phyloP scores from a whole-genome alignment of 163 green algal species.

The Coccomyxa subellipsoidea region DNA sequence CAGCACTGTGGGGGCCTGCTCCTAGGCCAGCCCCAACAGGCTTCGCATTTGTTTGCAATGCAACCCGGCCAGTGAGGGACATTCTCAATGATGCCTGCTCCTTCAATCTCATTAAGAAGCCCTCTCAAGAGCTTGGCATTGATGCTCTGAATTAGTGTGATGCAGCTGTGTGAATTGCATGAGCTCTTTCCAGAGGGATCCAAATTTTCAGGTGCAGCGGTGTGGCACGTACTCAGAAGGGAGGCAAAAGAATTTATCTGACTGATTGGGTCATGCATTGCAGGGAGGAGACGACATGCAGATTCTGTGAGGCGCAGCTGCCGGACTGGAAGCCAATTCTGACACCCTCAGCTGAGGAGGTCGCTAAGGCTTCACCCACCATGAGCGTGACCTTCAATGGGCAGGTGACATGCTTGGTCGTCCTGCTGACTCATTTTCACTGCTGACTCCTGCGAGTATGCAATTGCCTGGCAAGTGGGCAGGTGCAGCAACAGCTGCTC shows the following conservation, averaged over 20 bases:
- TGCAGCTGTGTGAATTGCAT: neutral
- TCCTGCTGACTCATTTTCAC: neutral
- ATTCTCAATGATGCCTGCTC: neutral
- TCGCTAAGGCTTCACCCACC: slow-evolving; percentile 23
- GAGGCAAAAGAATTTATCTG: neutral
- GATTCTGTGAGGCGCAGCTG: slow-evolving; percentile 45
- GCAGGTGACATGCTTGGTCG: slow-evolving; percentile 12
- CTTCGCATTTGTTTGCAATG: neutral
- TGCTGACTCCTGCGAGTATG: neutral
- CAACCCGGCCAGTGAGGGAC: neutral
- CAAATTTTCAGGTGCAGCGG: neutral
- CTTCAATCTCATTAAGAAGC: neutral
- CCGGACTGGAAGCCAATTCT: slow-evolving; percentile 42
- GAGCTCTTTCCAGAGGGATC: neutral
- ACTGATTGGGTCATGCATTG: neutral
- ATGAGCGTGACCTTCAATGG: slow-evolving; percentile 52
- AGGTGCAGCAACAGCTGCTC: too few species aligned
- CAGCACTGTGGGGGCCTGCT: neutral
- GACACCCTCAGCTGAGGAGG: slow-evolving; percentile 7
- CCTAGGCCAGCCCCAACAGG: neutral
- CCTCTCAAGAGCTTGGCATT: neutral
- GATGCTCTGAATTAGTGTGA: neutral
- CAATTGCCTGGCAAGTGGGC: too few species aligned
- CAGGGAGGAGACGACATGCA: slow-evolving; percentile 44
- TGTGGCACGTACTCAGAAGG: neutral